Evolutionary conservation across 345 rosid species (phyloP).

Genomic region (Dipteronia dyeriana): DNA sequence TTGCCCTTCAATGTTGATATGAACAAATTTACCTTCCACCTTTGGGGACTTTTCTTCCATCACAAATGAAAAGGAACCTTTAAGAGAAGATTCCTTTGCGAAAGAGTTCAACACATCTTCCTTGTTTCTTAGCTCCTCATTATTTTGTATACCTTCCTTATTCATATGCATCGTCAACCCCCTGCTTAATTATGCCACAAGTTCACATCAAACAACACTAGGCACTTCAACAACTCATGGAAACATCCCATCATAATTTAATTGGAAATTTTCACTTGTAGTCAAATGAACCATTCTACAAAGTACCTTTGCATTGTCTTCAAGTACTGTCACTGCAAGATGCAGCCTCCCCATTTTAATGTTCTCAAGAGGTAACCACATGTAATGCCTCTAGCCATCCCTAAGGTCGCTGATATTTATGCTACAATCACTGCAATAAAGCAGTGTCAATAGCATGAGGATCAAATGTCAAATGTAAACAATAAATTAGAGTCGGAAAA

Average conservation of each 20-base stretch:
- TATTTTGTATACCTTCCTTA: conserved; percentile 41
- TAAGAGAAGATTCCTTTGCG: conserved; percentile 32
- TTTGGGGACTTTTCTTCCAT: conserved; percentile 50
- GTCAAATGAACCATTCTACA: background rate
- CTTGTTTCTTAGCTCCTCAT: conserved; percentile 18
- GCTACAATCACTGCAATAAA: conserved; percentile 56
- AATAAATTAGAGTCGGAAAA: background rate
- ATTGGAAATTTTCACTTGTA: too few species aligned
- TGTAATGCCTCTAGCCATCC: conserved; percentile 77
- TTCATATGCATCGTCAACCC: conserved; percentile 25
- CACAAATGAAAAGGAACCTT: conserved; percentile 48
- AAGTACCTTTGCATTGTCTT: conserved; percentile 56
- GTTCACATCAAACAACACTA: conserved; percentile 11
- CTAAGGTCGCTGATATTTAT: conserved; percentile 59
- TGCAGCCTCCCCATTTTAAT: conserved; percentile 81
- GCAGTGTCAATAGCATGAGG: background rate
- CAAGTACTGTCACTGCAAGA: conserved; percentile 68
- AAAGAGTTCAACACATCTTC: conserved; percentile 48
- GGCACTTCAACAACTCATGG: background rate
- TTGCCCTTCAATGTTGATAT: conserved; percentile 79
- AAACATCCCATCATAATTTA: background rate
- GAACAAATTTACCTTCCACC: conserved; percentile 60
- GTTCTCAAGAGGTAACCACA: conserved; percentile 88
- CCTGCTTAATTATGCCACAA: conserved; percentile 36
- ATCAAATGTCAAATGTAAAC: background rate